Evolutionary conservation across 306 rosid species (phyloP).

Genomic region (Echinosophora koreensis): DNA sequence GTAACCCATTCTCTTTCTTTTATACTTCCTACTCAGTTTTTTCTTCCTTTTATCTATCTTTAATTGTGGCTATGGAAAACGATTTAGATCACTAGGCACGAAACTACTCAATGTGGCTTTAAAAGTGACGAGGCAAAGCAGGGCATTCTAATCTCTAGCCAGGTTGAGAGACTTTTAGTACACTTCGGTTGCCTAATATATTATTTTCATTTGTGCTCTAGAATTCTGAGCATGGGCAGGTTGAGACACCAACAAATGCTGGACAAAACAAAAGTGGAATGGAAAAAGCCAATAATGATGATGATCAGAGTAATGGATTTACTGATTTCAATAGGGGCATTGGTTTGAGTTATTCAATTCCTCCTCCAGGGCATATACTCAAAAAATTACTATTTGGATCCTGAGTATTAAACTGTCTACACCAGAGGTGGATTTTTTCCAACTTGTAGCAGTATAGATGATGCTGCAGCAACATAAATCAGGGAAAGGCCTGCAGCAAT

Average conservation of each 20-base stretch:
- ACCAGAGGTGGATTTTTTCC: conserved; percentile 70
- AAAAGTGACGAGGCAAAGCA: no score
- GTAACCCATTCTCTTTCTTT: no score
- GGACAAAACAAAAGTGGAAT: conserved; percentile 31
- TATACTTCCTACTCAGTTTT: no score
- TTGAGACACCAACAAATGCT: conserved; percentile 41
- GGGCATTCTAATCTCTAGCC: no score
- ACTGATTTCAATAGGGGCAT: conserved; percentile 34
- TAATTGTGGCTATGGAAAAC: no score
- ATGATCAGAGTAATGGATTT: conserved; percentile 38
- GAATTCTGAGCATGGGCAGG: conserved; percentile 46
- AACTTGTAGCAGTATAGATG: conserved; percentile 80
- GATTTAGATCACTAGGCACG: no score
- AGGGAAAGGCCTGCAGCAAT: no score
- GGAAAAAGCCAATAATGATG: conserved; percentile 43
- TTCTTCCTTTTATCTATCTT: no score
- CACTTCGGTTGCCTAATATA: neutral
- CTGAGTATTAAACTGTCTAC: conserved; percentile 66
- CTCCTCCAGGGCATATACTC: conserved; percentile 49
- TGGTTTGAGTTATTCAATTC: conserved; percentile 58
- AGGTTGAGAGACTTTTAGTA: neutral
- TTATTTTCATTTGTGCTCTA: conserved; percentile 36
- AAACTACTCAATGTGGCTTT: no score
- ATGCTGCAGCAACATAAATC: conserved; percentile 74
- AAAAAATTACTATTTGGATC: no score